Evolutionary conservation across 371 early-diverging fungal species (phyloP), one percentile per base, ranked within the genome.

Genomic region (Rhizopus microsporus): DNA sequence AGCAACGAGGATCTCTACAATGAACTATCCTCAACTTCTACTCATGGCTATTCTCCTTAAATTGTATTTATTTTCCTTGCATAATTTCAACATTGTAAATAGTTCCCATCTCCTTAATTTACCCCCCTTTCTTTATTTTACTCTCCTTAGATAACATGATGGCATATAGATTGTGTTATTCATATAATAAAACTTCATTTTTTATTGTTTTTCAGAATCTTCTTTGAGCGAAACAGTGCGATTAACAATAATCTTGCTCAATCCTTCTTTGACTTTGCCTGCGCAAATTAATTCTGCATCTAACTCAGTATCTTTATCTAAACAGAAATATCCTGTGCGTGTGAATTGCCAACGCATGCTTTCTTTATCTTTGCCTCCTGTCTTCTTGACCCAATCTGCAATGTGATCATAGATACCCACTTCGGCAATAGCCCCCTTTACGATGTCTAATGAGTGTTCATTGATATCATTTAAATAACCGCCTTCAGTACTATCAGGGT

Each of bases 251-350:
- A 82, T 54, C 46, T 64, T 71, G 59, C 74, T 71, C 37, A 75
- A 54, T 57, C 68, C 77, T 46, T 72, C 73, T 60, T 67, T 69
- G 56, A 69, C 53, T 13, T 71, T 47, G 30, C 67, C 77, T 16
- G 65, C 56, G 47, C 62, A 62, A 15, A 67, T 69, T 57, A 80
- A 76, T 8, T 67, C 62, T 54, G 75, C 60, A 43, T 82, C 80
- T 42, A 94, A 48, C 5, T 81, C 83, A 7, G 91, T 83, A 73
- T 97, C 97, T 67, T 82, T 85, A 69, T 99, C 99, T 33, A 98
- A 81, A 71, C 96, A 91, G 78, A 97, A 99, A 83, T 98, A 99
- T 10, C 98, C 99, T 13, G 95, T 88, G 47, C 99, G 88, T 23
- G 93, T 84, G 69, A 98, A 94, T 85, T 99, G 99, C 88, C 93